Percentiles rank a stretch among this genome's conserved stretches.
phyloP scores from a whole-genome alignment of 257 asterid species.

The Jaltomata sinuosa region DNA sequence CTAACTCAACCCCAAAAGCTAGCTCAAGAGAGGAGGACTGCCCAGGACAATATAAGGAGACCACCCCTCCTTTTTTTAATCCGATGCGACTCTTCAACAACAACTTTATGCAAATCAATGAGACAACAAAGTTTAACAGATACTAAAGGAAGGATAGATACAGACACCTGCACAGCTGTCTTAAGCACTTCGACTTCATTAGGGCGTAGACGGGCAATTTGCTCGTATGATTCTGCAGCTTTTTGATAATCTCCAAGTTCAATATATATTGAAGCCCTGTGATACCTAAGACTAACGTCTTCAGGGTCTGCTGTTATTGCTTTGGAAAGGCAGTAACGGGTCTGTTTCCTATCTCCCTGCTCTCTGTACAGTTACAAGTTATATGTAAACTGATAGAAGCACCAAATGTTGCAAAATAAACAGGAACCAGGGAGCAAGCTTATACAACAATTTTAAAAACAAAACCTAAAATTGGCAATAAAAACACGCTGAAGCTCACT shows the following conservation, averaged over 20 bases:
- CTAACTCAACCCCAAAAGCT: neutral
- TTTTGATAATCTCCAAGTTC: constrained; percentile 57
- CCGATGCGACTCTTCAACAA: neutral
- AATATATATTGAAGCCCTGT: constrained; percentile 55
- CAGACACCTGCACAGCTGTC: constrained; percentile 49
- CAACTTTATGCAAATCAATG: neutral
- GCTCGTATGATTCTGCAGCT: constrained; percentile 73
- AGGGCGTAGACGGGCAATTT: constrained; percentile 55
- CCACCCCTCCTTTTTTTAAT: neutral
- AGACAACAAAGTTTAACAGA: neutral
- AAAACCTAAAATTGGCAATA: neutral
- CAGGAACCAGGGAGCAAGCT: neutral
- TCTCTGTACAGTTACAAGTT: constrained; percentile 27
- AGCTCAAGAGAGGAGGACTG: neutral
- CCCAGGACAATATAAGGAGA: neutral
- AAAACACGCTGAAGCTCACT: neutral
- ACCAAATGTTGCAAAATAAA: neutral
- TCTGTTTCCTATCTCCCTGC: constrained; percentile 55
- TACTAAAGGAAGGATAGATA: neutral
- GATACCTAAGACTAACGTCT: constrained; percentile 48
- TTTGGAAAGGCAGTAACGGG: constrained; percentile 60
- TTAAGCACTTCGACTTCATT: constrained; percentile 35
- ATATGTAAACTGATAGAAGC: neutral
- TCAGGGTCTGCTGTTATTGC: constrained; percentile 77
- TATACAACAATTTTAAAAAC: neutral